Evolutionary conservation across 2,329 filamentous ascomycete species (phyloP).

Genomic region (Trichoderma afroharzianum): DNA sequence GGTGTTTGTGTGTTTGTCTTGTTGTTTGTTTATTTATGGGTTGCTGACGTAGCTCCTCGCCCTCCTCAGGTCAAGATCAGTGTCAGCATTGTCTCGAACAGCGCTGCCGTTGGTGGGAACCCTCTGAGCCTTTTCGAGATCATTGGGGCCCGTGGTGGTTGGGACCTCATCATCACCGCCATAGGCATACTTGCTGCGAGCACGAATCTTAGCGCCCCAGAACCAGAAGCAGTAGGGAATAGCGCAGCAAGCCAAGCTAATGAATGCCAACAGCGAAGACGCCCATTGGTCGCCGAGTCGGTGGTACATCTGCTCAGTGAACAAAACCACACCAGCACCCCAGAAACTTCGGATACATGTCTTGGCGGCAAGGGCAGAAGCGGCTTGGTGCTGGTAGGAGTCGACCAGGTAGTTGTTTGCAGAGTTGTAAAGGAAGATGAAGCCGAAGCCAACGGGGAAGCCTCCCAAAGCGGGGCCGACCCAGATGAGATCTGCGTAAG

Average conservation of each 20-base stretch:
- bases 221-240: slow-evolving; percentile 83
- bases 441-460: slow-evolving; percentile 71
- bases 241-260: slow-evolving; percentile 71
- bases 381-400: slow-evolving; percentile 67
- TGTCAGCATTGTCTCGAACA: slow-evolving; percentile 30
- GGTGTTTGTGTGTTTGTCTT: background rate
- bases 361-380: slow-evolving; percentile 77
- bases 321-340: slow-evolving; percentile 73
- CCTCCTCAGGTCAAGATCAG: slow-evolving; percentile 39
- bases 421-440: slow-evolving; percentile 80
- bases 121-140: slow-evolving; percentile 38
- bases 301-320: slow-evolving; percentile 77
- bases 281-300: slow-evolving; percentile 75
- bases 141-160: slow-evolving; percentile 24
- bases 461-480: slow-evolving; percentile 69
- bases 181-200: slow-evolving; percentile 70
- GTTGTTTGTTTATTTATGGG: slow-evolving; percentile 29
- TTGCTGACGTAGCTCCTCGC: slow-evolving; percentile 47
- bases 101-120: slow-evolving; percentile 23
- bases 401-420: slow-evolving; percentile 71
- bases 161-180: slow-evolving; percentile 44
- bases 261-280: slow-evolving; percentile 65
- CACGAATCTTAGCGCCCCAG: slow-evolving; percentile 68
- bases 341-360: slow-evolving; percentile 76
- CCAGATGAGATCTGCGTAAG: slow-evolving; percentile 64